Percentiles rank a stretch among this genome's conserved stretches.
Conservation (phyloP, 164 flowering plant species). For the Santalum album region DNA sequence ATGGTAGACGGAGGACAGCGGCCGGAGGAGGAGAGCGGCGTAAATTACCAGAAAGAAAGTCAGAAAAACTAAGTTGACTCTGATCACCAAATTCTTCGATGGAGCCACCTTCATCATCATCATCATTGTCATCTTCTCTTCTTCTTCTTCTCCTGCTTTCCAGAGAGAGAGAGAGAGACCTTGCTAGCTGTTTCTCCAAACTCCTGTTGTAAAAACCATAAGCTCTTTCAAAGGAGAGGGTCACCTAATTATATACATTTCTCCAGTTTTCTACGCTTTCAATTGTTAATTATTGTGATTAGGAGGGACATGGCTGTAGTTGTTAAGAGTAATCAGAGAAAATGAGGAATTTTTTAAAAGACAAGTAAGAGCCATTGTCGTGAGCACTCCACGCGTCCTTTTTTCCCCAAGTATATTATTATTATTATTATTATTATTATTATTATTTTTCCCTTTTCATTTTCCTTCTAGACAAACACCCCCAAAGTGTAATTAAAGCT, state of each 20-base stretch:
- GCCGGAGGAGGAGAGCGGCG: conserved; percentile 50
- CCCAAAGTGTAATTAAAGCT: conserved; percentile 8
- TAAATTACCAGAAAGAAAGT: conserved; percentile 52
- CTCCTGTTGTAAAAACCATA: too few species aligned
- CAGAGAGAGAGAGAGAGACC: too few species aligned
- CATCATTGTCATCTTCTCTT: background rate
- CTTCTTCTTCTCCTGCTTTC: background rate
- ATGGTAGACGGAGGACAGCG: conserved; percentile 36
- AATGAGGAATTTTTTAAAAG: conserved; percentile 5
- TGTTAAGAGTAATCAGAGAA: conserved; percentile 12
- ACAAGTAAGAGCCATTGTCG: conserved; percentile 16
- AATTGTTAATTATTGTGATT: background rate
- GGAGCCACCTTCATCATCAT: conserved; percentile 36
- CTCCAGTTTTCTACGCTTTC: too few species aligned
- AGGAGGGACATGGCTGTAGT: conserved; percentile 14
- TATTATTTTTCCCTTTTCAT: too few species aligned
- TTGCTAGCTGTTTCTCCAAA: too few species aligned
- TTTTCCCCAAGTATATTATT: too few species aligned
- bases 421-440: too few species aligned
- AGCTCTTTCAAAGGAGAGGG: too few species aligned
- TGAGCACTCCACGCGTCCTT: conserved; percentile 32
- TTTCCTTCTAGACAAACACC: conserved; percentile 14
- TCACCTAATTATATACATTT: too few species aligned
- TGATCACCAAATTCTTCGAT: conserved; percentile 55
- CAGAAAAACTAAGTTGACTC: conserved; percentile 60